phyloP scores from a whole-genome alignment of 225 moss, liverwort and hornwort species.

The Marchantia paleacea region DNA sequence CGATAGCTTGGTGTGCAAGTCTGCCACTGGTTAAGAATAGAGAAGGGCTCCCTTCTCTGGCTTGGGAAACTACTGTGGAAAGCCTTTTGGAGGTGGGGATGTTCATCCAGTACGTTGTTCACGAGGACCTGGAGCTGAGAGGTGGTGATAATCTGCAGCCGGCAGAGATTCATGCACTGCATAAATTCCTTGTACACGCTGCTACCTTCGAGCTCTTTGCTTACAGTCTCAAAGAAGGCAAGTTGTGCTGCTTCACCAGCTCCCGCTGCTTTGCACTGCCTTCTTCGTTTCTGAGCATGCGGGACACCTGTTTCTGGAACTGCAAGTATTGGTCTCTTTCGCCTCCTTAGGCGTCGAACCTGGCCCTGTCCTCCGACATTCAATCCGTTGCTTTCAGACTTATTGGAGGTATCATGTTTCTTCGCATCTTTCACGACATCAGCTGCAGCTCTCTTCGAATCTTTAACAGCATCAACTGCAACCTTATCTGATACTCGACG shows the following conservation, averaged over 20 bases:
- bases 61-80: conserved; percentile 63
- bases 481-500: neutral
- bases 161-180: conserved; percentile 57
- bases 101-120: conserved; percentile 59
- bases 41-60: conserved; percentile 41
- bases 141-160: conserved; percentile 59
- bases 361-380: neutral
- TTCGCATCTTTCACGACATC: neutral
- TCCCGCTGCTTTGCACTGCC: neutral
- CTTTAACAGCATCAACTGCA: neutral
- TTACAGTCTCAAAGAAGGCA: conserved; percentile 19
- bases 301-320: neutral
- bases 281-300: neutral
- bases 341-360: neutral
- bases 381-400: neutral
- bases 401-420: neutral
- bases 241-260: conserved; percentile 8
- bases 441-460: conserved; percentile 1
- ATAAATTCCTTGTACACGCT: conserved; percentile 19
- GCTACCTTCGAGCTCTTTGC: conserved; percentile 12
- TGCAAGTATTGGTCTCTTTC: conserved; percentile 2
- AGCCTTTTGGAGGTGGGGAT: conserved; percentile 37
- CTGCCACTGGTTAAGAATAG: conserved; percentile 17
- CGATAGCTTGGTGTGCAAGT: conserved; percentile 17
- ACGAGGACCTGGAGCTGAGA: conserved; percentile 60